A percentile compares a stretch with the other conserved stretches of the same genome.
phyloP scores from a whole-genome alignment of 1,284 basidiomycete genomes.

The Pseudozyma thailandica region DNA sequence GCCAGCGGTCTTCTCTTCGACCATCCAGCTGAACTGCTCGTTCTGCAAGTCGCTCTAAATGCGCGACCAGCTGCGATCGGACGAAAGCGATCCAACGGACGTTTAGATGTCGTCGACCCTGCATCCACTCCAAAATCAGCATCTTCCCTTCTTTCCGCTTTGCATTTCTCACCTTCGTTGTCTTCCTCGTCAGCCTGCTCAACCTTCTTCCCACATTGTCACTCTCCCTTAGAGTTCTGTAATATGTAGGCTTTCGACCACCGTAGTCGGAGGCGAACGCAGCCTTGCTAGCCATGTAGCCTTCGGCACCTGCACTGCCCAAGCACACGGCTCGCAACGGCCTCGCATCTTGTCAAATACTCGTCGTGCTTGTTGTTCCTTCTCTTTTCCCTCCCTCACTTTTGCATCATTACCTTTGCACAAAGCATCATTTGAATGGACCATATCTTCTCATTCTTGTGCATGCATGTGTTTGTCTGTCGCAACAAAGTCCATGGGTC shows the following conservation, averaged over 20 bases:
- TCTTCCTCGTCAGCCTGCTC: conserved; percentile 10
- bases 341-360: conserved; percentile 24
- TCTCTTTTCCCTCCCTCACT: conserved; percentile 12
- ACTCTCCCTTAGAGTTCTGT: conserved; percentile 31
- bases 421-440: conserved; percentile 50
- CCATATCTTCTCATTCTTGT: conserved; percentile 11
- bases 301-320: conserved; percentile 4
- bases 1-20: conserved; percentile 55
- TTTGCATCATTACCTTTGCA: conserved; percentile 43
- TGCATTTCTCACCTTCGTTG: conserved; percentile 15
- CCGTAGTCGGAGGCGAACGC: conserved; percentile 9
- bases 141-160: conserved; percentile 10
- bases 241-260: conserved; percentile 30
- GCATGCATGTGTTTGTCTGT: not conserved
- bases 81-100: not conserved
- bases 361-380: conserved; percentile 12
- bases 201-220: conserved; percentile 2
- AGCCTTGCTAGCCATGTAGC: not conserved
- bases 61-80: conserved; percentile 11
- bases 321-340: conserved; percentile 5
- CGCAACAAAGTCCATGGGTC: not conserved
- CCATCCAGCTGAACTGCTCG: conserved; percentile 50
- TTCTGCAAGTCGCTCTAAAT: conserved; percentile 55
- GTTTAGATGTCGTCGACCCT: not conserved
- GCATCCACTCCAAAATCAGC: conserved; percentile 15